Conservation (phyloP, 345 rosid genomes). For the Viola odorata region DNA sequence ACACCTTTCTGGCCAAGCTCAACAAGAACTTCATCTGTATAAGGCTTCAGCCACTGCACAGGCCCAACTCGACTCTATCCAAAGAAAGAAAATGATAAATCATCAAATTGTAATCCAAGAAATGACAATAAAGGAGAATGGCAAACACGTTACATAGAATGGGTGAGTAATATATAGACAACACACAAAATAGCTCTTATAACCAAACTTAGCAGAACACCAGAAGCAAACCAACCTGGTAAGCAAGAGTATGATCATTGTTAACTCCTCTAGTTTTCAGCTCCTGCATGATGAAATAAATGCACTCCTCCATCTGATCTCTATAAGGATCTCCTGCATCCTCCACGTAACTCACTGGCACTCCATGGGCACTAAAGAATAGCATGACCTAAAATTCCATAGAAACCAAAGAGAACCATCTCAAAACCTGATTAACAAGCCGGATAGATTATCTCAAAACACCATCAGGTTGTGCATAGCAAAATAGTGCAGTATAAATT, state of each 20-base stretch:
- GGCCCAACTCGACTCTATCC: conserved; percentile 96
- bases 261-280: conserved; percentile 65
- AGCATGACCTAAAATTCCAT: conserved; percentile 56
- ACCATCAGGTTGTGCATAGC: background rate
- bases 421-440: background rate
- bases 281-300: conserved; percentile 72
- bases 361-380: conserved; percentile 98
- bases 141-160: background rate
- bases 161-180: background rate
- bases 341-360: conserved; percentile 82
- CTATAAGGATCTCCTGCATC: conserved; percentile 89
- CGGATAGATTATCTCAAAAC: background rate
- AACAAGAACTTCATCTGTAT: conserved; percentile 87
- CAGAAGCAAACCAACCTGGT: conserved; percentile 55
- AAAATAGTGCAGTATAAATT: conserved; percentile 1
- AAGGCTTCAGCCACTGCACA: conserved; percentile 91
- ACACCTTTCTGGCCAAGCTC: conserved; percentile 93
- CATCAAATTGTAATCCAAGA: background rate
- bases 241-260: conserved; percentile 73
- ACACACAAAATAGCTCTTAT: background rate
- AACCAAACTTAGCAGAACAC: background rate
- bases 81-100: background rate
- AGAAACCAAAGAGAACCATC: background rate
- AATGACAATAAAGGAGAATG: background rate
- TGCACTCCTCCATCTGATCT: conserved; percentile 95